Evolutionary conservation across 1,284 basidiomycete species (phyloP).

Genomic region (Gomphus bonarii): DNA sequence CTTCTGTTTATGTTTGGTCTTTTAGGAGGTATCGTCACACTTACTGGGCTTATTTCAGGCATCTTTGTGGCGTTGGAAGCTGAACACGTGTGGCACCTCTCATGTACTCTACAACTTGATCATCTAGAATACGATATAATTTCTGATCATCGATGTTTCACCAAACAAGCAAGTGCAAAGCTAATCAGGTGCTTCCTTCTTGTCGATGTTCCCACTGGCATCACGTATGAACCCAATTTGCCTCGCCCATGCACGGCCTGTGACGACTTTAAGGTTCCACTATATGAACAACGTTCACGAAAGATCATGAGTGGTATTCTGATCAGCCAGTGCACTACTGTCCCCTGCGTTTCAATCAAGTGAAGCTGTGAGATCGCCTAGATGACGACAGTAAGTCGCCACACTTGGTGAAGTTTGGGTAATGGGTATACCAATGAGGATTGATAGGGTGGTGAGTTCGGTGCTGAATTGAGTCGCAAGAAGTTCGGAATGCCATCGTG

Average conservation of each 20-base stretch:
- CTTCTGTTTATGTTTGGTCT: neutral
- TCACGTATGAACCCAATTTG: neutral
- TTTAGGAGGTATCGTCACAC: neutral
- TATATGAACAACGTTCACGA: neutral
- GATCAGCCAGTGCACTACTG: neutral
- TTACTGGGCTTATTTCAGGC: neutral
- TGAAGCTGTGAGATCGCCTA: neutral
- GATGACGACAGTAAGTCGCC: neutral
- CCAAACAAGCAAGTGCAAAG: neutral
- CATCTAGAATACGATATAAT: neutral
- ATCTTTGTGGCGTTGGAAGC: neutral
- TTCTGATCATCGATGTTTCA: neutral
- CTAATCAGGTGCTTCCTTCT: neutral
- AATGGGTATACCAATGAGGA: neutral
- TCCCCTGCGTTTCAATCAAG: neutral
- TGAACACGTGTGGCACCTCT: neutral
- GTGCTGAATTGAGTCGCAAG: neutral
- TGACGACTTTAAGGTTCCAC: neutral
- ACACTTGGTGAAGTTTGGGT: neutral
- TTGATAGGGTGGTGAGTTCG: neutral
- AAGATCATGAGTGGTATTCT: neutral
- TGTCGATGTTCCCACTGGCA: neutral
- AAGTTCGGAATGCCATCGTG: neutral
- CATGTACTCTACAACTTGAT: neutral
- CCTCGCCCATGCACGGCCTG: neutral